These are phyloP conservation scores for Fragaria ananassa DNA, from an alignment of 306 rosid species.

Conservation along the genomic window DNA sequence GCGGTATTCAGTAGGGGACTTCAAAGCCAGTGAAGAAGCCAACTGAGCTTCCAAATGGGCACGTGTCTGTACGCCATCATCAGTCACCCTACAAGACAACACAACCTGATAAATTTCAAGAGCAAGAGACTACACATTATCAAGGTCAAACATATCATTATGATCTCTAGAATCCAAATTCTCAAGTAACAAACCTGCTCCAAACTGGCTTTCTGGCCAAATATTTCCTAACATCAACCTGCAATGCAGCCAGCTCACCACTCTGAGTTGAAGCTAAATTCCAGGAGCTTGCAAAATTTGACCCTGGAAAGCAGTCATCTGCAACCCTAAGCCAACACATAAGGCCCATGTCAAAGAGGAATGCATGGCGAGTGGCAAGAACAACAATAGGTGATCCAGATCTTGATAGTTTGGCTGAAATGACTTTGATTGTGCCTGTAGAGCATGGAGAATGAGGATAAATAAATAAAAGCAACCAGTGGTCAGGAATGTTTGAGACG, in stretches of 20 bases:
- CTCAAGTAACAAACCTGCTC: conserved; percentile 75
- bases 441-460: conserved; percentile 14
- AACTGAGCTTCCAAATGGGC: conserved; percentile 94
- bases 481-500: background rate
- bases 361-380: conserved; percentile 89
- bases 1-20: conserved; percentile 86
- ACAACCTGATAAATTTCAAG: conserved; percentile 20
- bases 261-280: conserved; percentile 84
- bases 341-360: conserved; percentile 80
- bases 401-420: conserved; percentile 73
- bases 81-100: conserved; percentile 68
- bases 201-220: conserved; percentile 97
- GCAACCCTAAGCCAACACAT: conserved; percentile 98
- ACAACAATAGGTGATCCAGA: conserved; percentile 79
- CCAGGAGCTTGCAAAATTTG: conserved; percentile 96
- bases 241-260: conserved; percentile 92
- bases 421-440: conserved; percentile 70
- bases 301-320: conserved; percentile 96
- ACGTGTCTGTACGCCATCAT: conserved; percentile 94
- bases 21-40: conserved; percentile 84
- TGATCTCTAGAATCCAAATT: background rate
- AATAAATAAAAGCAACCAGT: background rate
- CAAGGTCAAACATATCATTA: background rate
- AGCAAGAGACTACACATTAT: conserved; percentile 1
- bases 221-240: conserved; percentile 94